A percentile compares a stretch with the other conserved stretches of the same genome.
phyloP scores from a whole-genome alignment of 2,329 filamentous ascomycete genomes.

The Botrytis pseudocinerea region DNA sequence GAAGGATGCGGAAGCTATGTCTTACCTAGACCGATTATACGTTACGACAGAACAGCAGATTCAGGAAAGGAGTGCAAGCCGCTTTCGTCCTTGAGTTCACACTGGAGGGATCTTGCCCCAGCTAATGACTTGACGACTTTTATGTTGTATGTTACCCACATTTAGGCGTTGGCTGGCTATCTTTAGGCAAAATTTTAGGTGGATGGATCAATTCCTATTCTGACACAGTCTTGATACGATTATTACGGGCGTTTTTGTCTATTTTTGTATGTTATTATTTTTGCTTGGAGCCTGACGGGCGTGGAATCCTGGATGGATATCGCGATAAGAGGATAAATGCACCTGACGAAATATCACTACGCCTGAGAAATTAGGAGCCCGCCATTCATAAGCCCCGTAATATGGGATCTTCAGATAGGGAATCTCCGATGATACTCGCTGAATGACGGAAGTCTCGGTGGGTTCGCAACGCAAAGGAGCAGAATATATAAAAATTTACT shows the following conservation, averaged over 20 bases:
- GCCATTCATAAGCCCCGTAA: not conserved
- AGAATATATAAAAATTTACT: not conserved
- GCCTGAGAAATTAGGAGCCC: not conserved
- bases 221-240: not conserved
- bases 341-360: not conserved
- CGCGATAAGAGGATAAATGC: not conserved
- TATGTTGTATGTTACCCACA: conserved; percentile 28
- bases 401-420: not conserved
- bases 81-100: conserved; percentile 34
- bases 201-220: not conserved
- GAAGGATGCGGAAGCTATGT: conserved; percentile 56
- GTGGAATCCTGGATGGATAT: not conserved
- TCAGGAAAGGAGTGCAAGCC: conserved; percentile 57
- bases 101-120: conserved; percentile 17
- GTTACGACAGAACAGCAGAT: conserved; percentile 78
- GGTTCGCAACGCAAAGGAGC: not conserved
- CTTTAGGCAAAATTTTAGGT: not conserved
- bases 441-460: not conserved
- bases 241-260: not conserved
- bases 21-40: conserved; percentile 70
- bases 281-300: not conserved
- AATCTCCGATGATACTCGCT: not conserved
- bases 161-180: conserved; percentile 1
- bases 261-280: not conserved
- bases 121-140: conserved; percentile 31